Evolutionary conservation across 768 basidiomycete genomes (phyloP).

Genomic region (Phallus indusiatus): DNA sequence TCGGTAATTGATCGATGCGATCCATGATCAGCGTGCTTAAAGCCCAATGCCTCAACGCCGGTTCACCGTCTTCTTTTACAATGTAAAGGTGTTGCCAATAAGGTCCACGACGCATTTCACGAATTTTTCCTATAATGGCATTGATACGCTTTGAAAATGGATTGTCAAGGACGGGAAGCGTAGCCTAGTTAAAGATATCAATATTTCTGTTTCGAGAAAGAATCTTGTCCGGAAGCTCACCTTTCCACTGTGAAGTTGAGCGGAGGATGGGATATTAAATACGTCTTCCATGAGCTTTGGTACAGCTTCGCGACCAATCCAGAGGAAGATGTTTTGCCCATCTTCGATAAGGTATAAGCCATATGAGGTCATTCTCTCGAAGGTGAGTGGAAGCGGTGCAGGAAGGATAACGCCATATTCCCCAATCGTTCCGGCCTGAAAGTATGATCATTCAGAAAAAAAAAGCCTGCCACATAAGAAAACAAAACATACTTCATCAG

Average conservation of each 20-base stretch:
- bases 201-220: neutral
- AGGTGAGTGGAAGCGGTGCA: slow-evolving; percentile 79
- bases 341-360: slow-evolving; percentile 97
- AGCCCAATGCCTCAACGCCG: slow-evolving; percentile 90
- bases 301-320: slow-evolving; percentile 98
- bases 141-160: slow-evolving; percentile 90
- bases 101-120: slow-evolving; percentile 89
- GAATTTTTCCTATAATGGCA: slow-evolving; percentile 86
- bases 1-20: slow-evolving; percentile 86
- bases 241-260: slow-evolving; percentile 89
- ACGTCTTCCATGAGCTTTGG: slow-evolving; percentile 91
- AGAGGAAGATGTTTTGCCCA: slow-evolving; percentile 95
- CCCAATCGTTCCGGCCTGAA: slow-evolving; percentile 81
- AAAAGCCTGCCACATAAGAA: too few species aligned
- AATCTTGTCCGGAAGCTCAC: slow-evolving; percentile 31
- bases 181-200: slow-evolving; percentile 42
- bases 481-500: slow-evolving; percentile 55
- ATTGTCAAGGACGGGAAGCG: slow-evolving; percentile 83
- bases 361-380: slow-evolving; percentile 91
- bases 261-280: slow-evolving; percentile 83
- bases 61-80: slow-evolving; percentile 97
- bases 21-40: slow-evolving; percentile 92
- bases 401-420: slow-evolving; percentile 86
- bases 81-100: slow-evolving; percentile 93
- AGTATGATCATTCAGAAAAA: neutral